A percentile compares a stretch with the other conserved stretches of the same genome.
These are phyloP conservation scores for Aureobasidium sp. DNA, from an alignment of 2,329 filamentous ascomycete genomes.

Conservation along the genomic window DNA sequence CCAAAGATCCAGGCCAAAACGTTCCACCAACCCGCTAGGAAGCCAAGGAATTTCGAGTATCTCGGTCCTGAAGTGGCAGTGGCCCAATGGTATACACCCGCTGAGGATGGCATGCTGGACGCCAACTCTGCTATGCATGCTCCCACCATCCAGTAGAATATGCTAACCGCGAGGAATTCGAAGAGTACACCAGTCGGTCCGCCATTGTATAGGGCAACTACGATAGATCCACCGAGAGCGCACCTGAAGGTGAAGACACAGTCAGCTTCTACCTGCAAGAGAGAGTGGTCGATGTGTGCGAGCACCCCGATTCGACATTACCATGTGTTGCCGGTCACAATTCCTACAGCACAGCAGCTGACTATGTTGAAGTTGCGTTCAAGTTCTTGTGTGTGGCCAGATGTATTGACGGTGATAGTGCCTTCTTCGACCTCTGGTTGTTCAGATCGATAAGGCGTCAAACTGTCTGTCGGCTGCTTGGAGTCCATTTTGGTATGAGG, in stretches of 20 bases:
- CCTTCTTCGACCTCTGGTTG: conserved; percentile 7
- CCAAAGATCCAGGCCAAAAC: conserved; percentile 19
- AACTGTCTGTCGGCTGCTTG: neutral
- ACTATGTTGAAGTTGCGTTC: conserved; percentile 40
- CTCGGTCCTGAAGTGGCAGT: conserved; percentile 38
- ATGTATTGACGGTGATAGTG: conserved; percentile 34
- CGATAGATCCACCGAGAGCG: conserved; percentile 33
- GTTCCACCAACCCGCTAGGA: conserved; percentile 34
- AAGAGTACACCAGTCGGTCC: conserved; percentile 39
- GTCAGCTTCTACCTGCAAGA: conserved; percentile 21
- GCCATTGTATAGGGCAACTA: conserved; percentile 37
- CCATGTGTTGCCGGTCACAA: conserved; percentile 6
- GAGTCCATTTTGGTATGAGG: neutral
- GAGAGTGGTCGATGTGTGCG: conserved; percentile 17
- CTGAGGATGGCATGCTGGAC: conserved; percentile 27
- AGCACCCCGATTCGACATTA: neutral
- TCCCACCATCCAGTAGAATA: conserved; percentile 45
- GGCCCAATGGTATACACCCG: conserved; percentile 46
- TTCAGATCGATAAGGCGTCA: neutral
- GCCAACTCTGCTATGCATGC: conserved; percentile 44
- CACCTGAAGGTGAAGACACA: conserved; percentile 32
- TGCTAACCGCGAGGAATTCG: conserved; percentile 38
- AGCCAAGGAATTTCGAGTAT: conserved; percentile 40
- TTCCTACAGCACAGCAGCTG: conserved; percentile 32
- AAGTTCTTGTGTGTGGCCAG: conserved; percentile 44